Conservation (phyloP, 352 stramenopile genomes). For the Globisporangium viniferum region DNA sequence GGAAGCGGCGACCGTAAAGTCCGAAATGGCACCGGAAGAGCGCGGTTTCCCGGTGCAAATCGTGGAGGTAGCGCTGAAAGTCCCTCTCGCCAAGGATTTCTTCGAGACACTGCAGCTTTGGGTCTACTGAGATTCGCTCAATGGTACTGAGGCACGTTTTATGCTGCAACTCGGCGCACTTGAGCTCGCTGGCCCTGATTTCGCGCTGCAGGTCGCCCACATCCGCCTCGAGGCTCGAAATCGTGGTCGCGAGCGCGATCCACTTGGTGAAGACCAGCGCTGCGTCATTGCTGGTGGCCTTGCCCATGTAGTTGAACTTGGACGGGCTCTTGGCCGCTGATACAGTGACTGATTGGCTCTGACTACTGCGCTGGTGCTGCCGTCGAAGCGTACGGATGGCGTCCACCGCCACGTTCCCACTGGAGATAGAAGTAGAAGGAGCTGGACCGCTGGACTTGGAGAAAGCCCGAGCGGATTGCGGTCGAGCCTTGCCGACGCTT, state of each 20-base stretch:
- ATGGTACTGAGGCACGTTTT: slow-evolving; percentile 5
- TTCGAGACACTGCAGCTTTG: slow-evolving; percentile 48
- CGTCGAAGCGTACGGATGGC: slow-evolving; percentile 21
- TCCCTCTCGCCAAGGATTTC: slow-evolving; percentile 42
- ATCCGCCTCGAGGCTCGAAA: slow-evolving; percentile 14
- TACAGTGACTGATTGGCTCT: not conserved
- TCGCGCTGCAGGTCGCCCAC: slow-evolving; percentile 21
- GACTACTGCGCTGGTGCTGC: slow-evolving; percentile 7
- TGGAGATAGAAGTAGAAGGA: not conserved
- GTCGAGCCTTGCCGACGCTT: not conserved
- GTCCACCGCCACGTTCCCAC: slow-evolving; percentile 10
- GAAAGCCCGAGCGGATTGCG: slow-evolving; percentile 16
- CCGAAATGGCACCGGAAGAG: slow-evolving; percentile 27
- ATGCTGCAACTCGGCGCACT: slow-evolving; percentile 13
- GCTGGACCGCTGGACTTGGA: not conserved
- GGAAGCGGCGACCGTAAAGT: slow-evolving; percentile 31
- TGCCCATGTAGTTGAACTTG: slow-evolving; percentile 5
- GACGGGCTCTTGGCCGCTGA: slow-evolving; percentile 3
- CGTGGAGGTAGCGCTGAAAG: slow-evolving; percentile 39
- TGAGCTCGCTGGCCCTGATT: slow-evolving; percentile 19
- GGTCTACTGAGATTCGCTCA: slow-evolving; percentile 19
- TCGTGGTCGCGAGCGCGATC: slow-evolving; percentile 21
- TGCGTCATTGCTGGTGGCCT: not conserved
- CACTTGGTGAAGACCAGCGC: slow-evolving; percentile 20
- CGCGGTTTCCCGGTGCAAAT: slow-evolving; percentile 39